phyloP scores from a whole-genome alignment of 2,329 filamentous ascomycete genomes.

The Xylariaceae sp. region DNA sequence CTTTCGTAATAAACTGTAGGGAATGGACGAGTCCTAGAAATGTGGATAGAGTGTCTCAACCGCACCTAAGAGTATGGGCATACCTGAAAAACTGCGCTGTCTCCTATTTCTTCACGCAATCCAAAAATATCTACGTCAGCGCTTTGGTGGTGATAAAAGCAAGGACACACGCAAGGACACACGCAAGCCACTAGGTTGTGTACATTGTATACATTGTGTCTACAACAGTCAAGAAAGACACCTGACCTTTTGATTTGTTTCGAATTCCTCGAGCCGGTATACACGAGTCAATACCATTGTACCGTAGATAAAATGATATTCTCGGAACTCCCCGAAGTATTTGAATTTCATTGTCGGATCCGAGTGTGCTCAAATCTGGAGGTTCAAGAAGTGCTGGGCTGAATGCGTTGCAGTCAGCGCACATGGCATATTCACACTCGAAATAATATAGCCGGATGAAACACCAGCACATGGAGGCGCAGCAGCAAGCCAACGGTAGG shows the following conservation, averaged over 20 bases:
- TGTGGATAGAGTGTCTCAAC: too few species aligned
- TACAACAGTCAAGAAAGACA: too few species aligned
- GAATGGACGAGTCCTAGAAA: too few species aligned
- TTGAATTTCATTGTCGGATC: neutral
- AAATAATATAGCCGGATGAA: slow-evolving; percentile 18
- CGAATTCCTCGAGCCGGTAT: too few species aligned
- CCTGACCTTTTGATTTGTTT: too few species aligned
- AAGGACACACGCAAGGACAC: neutral
- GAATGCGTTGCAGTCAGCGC: slow-evolving; percentile 1
- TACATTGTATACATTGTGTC: too few species aligned
- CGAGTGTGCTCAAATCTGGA: neutral
- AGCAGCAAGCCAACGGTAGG: slow-evolving; percentile 15
- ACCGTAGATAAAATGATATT: too few species aligned
- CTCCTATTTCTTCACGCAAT: slow-evolving; percentile 9
- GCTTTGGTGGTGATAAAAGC: slow-evolving; percentile 6
- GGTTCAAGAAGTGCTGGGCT: too few species aligned
- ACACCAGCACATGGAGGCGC: slow-evolving; percentile 31
- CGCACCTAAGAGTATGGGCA: too few species aligned
- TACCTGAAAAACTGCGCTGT: slow-evolving; percentile 1
- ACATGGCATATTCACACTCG: slow-evolving; percentile 9
- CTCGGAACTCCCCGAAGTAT: slow-evolving; percentile 9
- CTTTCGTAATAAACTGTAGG: slow-evolving; percentile 13
- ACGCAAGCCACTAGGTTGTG: neutral
- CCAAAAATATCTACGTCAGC: slow-evolving; percentile 17
- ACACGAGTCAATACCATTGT: too few species aligned